A percentile compares a stretch with the other conserved stretches of the same genome.
phyloP scores from a whole-genome alignment of 495 filamentous ascomycete genomes.

The Schizothecium vesticola region DNA sequence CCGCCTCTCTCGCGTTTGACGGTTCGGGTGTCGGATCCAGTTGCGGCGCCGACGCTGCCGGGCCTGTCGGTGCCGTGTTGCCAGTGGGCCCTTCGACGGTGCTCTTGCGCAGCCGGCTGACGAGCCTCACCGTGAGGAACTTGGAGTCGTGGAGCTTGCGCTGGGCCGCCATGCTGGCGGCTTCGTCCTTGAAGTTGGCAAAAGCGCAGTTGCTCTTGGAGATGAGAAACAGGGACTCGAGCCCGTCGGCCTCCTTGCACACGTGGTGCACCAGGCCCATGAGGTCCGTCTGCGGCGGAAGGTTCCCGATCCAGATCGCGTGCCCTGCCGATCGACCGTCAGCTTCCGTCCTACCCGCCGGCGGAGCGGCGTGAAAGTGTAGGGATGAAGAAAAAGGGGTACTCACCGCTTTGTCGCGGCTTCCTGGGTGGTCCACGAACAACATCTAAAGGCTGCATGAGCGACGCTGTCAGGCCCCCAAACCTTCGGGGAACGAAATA shows the following conservation, averaged over 20 bases:
- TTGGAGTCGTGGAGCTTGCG: conserved; percentile 83
- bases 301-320: conserved; percentile 94
- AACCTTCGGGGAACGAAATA: neutral
- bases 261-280: conserved; percentile 86
- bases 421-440: conserved; percentile 88
- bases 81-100: conserved; percentile 45
- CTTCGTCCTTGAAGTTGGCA: conserved; percentile 87
- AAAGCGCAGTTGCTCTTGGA: conserved; percentile 98
- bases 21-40: conserved; percentile 16
- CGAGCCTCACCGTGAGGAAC: conserved; percentile 82
- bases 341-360: conserved; percentile 5
- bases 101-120: conserved; percentile 78
- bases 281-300: conserved; percentile 75
- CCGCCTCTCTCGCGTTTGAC: neutral
- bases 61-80: conserved; percentile 49
- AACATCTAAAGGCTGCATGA: conserved; percentile 34
- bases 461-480: neutral
- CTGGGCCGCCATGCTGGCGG: conserved; percentile 70
- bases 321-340: conserved; percentile 51
- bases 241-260: conserved; percentile 71
- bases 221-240: conserved; percentile 91
- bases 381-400: neutral
- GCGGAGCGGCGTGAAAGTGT: neutral
- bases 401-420: conserved; percentile 65
- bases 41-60: conserved; percentile 35